Evolutionary conservation across 305 asterid species (phyloP), one percentile per base, ranked within the genome.

Genomic region (Fraxinus xanthoxyloides): DNA sequence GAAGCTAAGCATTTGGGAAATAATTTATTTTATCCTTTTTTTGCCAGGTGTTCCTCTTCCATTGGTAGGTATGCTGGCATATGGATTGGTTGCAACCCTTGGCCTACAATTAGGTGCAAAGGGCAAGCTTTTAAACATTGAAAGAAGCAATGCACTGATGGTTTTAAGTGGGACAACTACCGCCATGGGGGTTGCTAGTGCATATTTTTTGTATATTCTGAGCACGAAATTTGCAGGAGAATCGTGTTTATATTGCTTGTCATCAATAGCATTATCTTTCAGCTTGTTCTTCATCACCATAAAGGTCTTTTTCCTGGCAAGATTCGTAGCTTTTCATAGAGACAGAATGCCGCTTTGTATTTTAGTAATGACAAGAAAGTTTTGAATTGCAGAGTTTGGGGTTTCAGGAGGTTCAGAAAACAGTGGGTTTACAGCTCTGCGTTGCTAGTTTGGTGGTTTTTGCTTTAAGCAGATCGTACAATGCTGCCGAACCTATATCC

Each of bases 131-230:
- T 80, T 87, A 80, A 89, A 79, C 79, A 79, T 88, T 75, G 88
- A 81, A 81, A 89, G 84, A 91, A 85, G 88, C 72, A 82, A 88
- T 75, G 92, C 88, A 40, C 91, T 92, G 75, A 75, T 87, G 35
- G 56, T 93, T 84, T 89, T 95, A 83, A 88, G 88, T 83, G 91
- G 95, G 80, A 85, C 88, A 56, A 92, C 94, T 67, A 90, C 98
- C 77, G 90, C 99, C 46, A 93, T 95, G 99, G 97, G 97, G 19
- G 97, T 89, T 77, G 94, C 99, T 51, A 93, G 99, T 88, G 89
- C 95, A 75, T 94, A 95, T 87, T 95, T 95, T 85, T 89, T 95
- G 88, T 95, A 94, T 90, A 92, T 95, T 76, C 90, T 95, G 80
- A 89, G 83, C 85, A 90, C 97, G 26, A 86, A 90, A 80, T 95